Evolutionary conservation across 768 basidiomycete genomes (phyloP), one percentile per base, ranked within the genome.

Genomic region (Leccinum fibrillosum): DNA sequence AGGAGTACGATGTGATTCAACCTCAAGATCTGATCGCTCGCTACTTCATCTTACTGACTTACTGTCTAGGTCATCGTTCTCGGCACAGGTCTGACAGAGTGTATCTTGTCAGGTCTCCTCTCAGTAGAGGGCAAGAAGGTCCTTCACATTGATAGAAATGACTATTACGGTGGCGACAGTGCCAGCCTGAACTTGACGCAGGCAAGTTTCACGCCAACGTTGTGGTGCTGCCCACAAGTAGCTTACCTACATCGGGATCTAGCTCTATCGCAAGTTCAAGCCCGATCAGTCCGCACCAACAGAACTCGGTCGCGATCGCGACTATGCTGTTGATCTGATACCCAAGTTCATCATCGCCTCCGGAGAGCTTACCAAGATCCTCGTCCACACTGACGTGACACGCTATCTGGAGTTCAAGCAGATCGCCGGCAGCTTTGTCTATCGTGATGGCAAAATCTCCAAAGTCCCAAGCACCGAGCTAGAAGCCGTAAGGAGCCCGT

Each of bases 61-160:
- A 51, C 35, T 56, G 19, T 49, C 54, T 71, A 92, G 90, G 90
- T 91, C 74, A 83, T 93, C 74, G 89, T 94, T 63, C 84, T 98
- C 67, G 97, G 97, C 60, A 99, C 97, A 61, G 97, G 97, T 61
- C 79, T 99, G 70, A 98, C 96, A 28, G 97, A 99, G 75, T 98
- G 97, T 78, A 95, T 98, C 74, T 86, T 99, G 61, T 98, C 97
- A 15, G 97, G 97, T 37, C 78, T 99, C 67, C 82, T 99, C 67
- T 98, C 96, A n/a, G 96, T 98, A 48, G 97, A 98, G 74, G 96
- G 97, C 62, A 98, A 98, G 84, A 99, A 98, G 79, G 97, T 99
- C 68, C 86, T 99, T 52, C 97, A 99, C 76, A 98, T 97, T 83
- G 94, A 96, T 76, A 82, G 93, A 69, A 98, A 98, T 69, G 96